A percentile compares a stretch with the other conserved stretches of the same genome.
phyloP scores from a whole-genome alignment of 129 eudicot species.

The Flaveria ramosissima region DNA sequence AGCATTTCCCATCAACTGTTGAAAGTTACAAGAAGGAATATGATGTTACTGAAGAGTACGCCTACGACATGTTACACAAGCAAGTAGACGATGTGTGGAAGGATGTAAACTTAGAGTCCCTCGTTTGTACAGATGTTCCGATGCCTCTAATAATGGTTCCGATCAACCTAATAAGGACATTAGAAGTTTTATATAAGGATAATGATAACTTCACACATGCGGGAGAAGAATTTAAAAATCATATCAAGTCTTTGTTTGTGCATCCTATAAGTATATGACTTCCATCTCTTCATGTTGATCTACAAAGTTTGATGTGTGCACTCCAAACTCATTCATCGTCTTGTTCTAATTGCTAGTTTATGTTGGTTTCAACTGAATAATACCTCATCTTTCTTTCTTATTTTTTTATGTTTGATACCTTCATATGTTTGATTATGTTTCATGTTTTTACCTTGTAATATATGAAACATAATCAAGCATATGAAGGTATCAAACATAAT shows the following conservation, averaged over 20 bases:
- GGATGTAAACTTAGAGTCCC: constrained; percentile 5
- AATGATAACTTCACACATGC: background rate
- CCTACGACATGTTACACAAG: background rate
- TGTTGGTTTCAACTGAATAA: background rate
- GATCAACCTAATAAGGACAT: background rate
- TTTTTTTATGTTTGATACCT: too few relatives aligned
- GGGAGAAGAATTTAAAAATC: constrained; percentile 3
- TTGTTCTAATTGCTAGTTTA: background rate
- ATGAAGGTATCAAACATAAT: too few relatives aligned
- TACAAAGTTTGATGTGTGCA: background rate
- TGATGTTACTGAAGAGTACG: constrained; percentile 4
- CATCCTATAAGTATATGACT: constrained; percentile 7
- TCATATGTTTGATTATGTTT: too few relatives aligned
- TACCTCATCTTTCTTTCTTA: background rate
- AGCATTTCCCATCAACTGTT: constrained; percentile 1
- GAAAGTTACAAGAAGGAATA: constrained; percentile 3
- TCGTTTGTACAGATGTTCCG: background rate
- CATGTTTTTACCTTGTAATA: too few relatives aligned
- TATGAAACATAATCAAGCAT: too few relatives aligned
- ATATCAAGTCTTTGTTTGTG: background rate
- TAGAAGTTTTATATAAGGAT: constrained; percentile 2
- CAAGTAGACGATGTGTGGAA: constrained; percentile 11
- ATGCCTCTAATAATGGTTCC: background rate
- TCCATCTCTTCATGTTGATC: background rate
- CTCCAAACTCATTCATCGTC: background rate